Evolutionary conservation across 139 green algal species (phyloP).

Genomic region (Chlorella sp.): DNA sequence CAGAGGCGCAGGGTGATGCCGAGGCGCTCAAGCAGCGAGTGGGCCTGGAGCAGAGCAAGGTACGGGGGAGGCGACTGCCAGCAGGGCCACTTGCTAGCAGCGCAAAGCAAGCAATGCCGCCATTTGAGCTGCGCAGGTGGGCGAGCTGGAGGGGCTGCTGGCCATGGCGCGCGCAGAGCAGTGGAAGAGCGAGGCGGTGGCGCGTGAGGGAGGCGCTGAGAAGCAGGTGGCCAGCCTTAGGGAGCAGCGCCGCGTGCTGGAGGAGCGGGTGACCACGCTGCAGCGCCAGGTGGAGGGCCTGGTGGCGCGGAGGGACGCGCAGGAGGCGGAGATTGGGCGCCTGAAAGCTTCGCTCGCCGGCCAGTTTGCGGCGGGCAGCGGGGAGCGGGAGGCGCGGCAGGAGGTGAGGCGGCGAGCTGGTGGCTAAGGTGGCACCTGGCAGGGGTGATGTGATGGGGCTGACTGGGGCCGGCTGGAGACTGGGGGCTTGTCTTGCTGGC

Average conservation of each 20-base stretch:
- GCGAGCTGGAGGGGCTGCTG: conserved; percentile 72
- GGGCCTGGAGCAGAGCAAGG: conserved; percentile 17
- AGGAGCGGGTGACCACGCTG: conserved; percentile 35
- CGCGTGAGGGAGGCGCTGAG: background rate
- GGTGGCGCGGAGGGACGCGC: conserved; percentile 41
- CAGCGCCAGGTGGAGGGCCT: conserved; percentile 48
- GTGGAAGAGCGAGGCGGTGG: conserved; percentile 50
- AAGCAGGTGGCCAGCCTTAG: background rate
- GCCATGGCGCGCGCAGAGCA: conserved; percentile 59
- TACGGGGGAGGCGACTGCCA: too few species aligned
- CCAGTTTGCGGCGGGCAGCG: conserved; percentile 11
- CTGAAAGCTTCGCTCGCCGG: conserved; percentile 5
- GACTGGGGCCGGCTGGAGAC: background rate
- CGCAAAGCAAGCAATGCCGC: too few species aligned
- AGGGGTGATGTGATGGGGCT: background rate
- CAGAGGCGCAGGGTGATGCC: conserved; percentile 30
- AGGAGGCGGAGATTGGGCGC: conserved; percentile 50
- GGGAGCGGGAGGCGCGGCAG: background rate
- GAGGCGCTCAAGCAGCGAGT: conserved; percentile 20
- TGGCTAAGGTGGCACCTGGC: too few species aligned
- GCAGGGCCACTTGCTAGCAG: too few species aligned
- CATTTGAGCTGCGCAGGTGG: conserved; percentile 33
- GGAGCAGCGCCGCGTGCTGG: conserved; percentile 27
- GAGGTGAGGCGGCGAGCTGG: too few species aligned
- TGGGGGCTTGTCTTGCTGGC: background rate